Conservation (phyloP, 805 yeast species). For the Lachancea sp. region DNA sequence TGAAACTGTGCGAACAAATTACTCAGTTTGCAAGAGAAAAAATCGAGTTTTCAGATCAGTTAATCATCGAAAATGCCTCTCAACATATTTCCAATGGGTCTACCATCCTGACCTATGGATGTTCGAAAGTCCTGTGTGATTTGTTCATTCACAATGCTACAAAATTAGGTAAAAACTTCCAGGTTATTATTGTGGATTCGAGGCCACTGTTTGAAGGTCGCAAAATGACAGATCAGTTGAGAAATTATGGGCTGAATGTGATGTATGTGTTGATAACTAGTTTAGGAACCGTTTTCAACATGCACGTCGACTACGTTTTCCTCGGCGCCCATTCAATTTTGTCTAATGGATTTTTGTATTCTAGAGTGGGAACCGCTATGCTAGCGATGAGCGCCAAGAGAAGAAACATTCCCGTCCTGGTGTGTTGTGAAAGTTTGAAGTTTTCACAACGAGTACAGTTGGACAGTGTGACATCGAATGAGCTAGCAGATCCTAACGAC, state of each 20-base stretch:
- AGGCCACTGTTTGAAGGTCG: constrained; percentile 94
- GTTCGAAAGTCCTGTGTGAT: constrained; percentile 74
- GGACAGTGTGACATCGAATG: constrained; percentile 92
- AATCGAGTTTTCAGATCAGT: constrained; percentile 72
- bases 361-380: constrained; percentile 92
- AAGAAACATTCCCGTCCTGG: constrained; percentile 87
- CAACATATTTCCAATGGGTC: constrained; percentile 68
- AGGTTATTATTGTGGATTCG: constrained; percentile 83
- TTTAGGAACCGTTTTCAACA: constrained; percentile 71
- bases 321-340: constrained; percentile 96
- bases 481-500: constrained; percentile 75
- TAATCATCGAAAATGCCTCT: constrained; percentile 76
- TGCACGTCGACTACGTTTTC: constrained; percentile 77
- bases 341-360: constrained; percentile 86
- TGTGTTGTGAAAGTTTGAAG: constrained; percentile 91
- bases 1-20: constrained; percentile 55
- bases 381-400: constrained; percentile 87
- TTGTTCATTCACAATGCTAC: constrained; percentile 64
- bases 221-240: constrained; percentile 58
- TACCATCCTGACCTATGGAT: constrained; percentile 81
- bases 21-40: constrained; percentile 80
- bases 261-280: constrained; percentile 78
- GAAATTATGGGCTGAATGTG: constrained; percentile 54
- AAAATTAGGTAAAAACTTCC: constrained; percentile 58
- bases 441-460: constrained; percentile 92